Conservation (phyloP, 108 stramenopile species). For the Cyclostephanos invisitatus region DNA sequence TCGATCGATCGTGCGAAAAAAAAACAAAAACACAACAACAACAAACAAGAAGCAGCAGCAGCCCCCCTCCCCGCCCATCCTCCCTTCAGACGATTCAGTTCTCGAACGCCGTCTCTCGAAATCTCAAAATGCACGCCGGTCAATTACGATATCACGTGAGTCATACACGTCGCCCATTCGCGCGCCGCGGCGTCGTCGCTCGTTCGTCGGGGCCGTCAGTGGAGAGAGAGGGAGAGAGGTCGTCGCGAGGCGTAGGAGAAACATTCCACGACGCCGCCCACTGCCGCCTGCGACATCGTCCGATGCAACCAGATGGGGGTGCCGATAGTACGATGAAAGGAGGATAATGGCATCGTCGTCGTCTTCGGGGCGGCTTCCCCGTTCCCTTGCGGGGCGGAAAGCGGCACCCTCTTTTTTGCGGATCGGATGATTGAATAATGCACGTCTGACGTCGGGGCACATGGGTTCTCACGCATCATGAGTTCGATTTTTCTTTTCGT, state of each 20-base stretch:
- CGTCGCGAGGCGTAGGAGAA: neutral
- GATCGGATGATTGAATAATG: neutral
- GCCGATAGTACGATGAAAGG: too few relatives aligned
- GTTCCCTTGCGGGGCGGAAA: neutral
- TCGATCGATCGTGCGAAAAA: too few relatives aligned
- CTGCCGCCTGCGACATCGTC: too few relatives aligned
- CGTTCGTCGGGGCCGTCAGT: neutral
- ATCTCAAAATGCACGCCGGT: constrained; percentile 35
- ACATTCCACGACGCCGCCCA: neutral
- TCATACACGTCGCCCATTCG: neutral
- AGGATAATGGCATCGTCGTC: neutral
- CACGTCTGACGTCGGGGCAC: neutral
- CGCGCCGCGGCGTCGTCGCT: too few relatives aligned
- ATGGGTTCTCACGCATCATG: neutral
- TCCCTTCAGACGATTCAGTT: too few relatives aligned
- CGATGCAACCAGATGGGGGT: too few relatives aligned
- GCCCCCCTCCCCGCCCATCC: too few relatives aligned
- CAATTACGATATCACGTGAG: constrained; percentile 61
- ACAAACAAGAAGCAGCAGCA: too few relatives aligned
- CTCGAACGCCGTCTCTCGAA: too few relatives aligned
- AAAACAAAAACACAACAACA: too few relatives aligned
- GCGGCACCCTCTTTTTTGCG: neutral
- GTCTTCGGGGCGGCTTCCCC: neutral
- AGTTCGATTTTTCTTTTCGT: neutral
- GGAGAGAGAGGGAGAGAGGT: too few relatives aligned